Evolutionary conservation across 345 rosid species (phyloP), one percentile per base, ranked within the genome.

Genomic region (Raphanus sativus): DNA sequence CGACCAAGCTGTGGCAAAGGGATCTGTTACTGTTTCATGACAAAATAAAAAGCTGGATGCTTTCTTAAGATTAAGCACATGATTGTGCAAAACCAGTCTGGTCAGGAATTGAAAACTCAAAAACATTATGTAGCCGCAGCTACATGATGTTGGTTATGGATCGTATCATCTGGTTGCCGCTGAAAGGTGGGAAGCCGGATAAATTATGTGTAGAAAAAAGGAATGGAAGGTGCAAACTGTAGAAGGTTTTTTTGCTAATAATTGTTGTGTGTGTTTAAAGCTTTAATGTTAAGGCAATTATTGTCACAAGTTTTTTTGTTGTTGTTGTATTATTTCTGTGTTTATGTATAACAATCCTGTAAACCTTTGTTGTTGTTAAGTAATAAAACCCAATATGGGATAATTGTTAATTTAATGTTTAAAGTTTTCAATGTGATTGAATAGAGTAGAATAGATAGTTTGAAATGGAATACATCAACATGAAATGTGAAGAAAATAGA

Each of bases 21-120:
- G 62, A 52, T 32, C 79, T 65, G 79, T 84, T 25, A 87, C 89
- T 54, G 73, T 89, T 67, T 86, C 91, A 34, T 93, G 87, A 89
- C 77, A 28, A 52, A 33, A 2, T 5, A 15, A 56, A 56, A 69
- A 50, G 71, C 13, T 67, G 78, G 70, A 73, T 67, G 34, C 28
- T 78, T 13, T 66, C 59, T 26, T 45, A 78, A 11, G 63, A 72
- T 65, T 73, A 73, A 67, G 74, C 77, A 78, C 77, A 67, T 65
- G 59, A 67, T 61, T 61, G 58, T 72, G 81, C 74, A 28, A 68
- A 73, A 67, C 77, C 8, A 61, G 70, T 52, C 74, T 78, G 59
- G 69, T 42, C 48, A 79, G 69, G 77, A 36, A 61, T 11, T 52
- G 65, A 67, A 64, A 73, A 52, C 70, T 59, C 45, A 7, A 33